These are phyloP conservation scores for Erodium chrysanthum DNA, from an alignment of 441 rosid genomes.

Conservation along the genomic window DNA sequence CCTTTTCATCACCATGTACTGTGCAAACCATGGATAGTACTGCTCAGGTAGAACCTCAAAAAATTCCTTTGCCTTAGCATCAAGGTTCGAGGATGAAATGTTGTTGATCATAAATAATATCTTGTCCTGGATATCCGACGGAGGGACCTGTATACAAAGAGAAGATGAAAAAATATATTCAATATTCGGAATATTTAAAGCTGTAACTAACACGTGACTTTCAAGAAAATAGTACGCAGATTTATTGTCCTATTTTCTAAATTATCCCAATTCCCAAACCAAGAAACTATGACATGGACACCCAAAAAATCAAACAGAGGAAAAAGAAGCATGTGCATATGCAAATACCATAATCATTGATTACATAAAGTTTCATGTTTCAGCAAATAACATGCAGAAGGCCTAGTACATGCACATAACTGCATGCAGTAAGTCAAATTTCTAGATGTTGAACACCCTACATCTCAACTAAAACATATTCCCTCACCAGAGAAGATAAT, in stretches of 20 bases:
- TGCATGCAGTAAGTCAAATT: background rate
- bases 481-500: background rate
- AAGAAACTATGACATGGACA: slow-evolving; percentile 1
- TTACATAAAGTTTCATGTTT: background rate
- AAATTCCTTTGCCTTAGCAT: slow-evolving; percentile 78
- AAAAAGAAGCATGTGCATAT: background rate
- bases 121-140: slow-evolving; percentile 81
- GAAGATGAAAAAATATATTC: slow-evolving; percentile 3
- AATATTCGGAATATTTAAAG: background rate
- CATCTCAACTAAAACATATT: slow-evolving; percentile 1
- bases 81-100: slow-evolving; percentile 70
- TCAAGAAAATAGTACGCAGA: background rate
- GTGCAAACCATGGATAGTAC: slow-evolving; percentile 92
- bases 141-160: slow-evolving; percentile 56
- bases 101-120: slow-evolving; percentile 87
- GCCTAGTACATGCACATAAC: background rate
- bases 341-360: background rate
- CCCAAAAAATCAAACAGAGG: background rate
- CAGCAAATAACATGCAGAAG: background rate
- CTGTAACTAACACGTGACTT: background rate
- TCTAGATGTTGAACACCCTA: background rate
- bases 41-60: slow-evolving; percentile 75
- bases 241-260: background rate
- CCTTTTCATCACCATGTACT: slow-evolving; percentile 99
- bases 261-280: background rate